phyloP scores from a whole-genome alignment of 352 stramenopile genomes.

The Thraustochytrium sp. region DNA sequence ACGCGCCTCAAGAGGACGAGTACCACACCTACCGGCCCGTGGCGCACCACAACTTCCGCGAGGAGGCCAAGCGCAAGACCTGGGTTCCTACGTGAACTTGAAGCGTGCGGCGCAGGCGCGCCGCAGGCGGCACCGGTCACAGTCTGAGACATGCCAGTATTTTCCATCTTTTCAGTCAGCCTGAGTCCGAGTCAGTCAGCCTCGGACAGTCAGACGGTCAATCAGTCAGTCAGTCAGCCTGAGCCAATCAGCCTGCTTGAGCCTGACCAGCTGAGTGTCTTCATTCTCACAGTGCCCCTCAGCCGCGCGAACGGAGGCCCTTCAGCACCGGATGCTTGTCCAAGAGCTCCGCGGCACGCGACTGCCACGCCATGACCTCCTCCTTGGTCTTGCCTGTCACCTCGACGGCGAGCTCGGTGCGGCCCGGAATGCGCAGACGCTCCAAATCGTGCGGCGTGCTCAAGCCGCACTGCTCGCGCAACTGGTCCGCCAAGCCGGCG shows the following conservation, averaged over 20 bases:
- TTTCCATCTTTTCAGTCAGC: no score
- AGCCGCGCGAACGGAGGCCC: background rate
- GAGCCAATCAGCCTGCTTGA: no score
- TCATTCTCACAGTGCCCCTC: no score
- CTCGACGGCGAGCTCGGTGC: background rate
- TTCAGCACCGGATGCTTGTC: background rate
- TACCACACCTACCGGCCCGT: background rate
- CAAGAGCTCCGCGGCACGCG: background rate
- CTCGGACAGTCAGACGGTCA: no score
- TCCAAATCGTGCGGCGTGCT: background rate
- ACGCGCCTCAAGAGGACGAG: background rate
- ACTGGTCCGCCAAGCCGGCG: background rate
- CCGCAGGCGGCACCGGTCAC: no score
- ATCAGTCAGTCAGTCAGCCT: no score
- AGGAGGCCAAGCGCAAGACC: background rate
- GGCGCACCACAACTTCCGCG: background rate
- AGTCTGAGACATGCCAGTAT: no score
- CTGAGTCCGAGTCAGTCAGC: no score
- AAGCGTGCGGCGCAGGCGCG: no score
- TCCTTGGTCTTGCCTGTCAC: background rate
- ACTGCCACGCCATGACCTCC: background rate
- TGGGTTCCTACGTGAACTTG: background rate
- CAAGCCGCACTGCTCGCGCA: background rate
- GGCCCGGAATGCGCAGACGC: conserved; percentile 22
- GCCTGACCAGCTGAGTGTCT: no score